Evolutionary conservation across 2,329 filamentous ascomycete species (phyloP).

Genomic region (Aurifilum marmelostoma): DNA sequence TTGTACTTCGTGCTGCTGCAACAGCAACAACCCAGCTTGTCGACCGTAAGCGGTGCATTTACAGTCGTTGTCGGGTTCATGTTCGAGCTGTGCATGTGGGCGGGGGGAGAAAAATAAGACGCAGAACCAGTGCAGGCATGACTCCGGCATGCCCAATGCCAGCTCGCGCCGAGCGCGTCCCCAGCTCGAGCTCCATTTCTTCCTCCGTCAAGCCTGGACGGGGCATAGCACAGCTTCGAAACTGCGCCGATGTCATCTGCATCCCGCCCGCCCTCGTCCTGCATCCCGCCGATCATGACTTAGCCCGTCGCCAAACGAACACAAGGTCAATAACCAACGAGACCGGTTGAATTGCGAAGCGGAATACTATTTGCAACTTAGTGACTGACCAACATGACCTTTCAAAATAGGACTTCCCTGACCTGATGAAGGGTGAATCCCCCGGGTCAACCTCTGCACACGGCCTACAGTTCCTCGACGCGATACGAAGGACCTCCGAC

Average conservation of each 20-base stretch:
- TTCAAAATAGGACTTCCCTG: conserved; percentile 44
- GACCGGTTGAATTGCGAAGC: neutral
- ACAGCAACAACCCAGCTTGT: conserved; percentile 22
- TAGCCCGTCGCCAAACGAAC: conserved; percentile 19
- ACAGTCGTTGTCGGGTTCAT: conserved; percentile 25
- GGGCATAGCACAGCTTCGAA: conserved; percentile 5
- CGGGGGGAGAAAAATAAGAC: conserved; percentile 7
- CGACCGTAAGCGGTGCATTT: conserved; percentile 20
- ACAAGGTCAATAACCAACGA: conserved; percentile 10
- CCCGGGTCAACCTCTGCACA: conserved; percentile 70
- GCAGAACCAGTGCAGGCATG: conserved; percentile 14
- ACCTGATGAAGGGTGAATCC: conserved; percentile 62
- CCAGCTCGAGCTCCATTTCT: conserved; percentile 12
- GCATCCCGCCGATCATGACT: conserved; percentile 3
- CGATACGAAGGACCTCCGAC: conserved; percentile 75
- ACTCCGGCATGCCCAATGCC: conserved; percentile 7
- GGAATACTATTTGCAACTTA: conserved; percentile 17
- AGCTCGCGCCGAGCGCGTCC: conserved; percentile 1
- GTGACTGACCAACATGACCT: conserved; percentile 22
- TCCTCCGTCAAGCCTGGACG: conserved; percentile 4
- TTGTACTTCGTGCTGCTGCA: conserved; percentile 24
- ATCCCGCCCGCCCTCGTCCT: neutral
- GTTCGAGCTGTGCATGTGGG: conserved; percentile 1
- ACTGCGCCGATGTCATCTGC: conserved; percentile 11
- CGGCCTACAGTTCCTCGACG: conserved; percentile 74